Evolutionary conservation across 768 basidiomycete species (phyloP).

Genomic region (Kwoniella dendrophila): DNA sequence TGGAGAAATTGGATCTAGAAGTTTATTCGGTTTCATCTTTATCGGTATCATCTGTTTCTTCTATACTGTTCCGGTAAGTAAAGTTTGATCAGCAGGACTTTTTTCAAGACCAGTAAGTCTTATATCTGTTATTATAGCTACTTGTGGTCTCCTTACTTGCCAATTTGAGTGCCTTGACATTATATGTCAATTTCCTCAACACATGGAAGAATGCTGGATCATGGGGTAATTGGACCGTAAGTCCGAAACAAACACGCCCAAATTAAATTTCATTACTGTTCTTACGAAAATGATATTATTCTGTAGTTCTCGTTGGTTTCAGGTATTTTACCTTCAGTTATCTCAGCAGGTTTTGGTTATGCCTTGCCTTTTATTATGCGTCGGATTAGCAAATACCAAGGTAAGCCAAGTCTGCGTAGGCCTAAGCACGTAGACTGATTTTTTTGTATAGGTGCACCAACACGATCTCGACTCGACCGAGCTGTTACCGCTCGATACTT

Average conservation of each 20-base stretch:
- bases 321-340: slow-evolving; percentile 87
- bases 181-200: slow-evolving; percentile 74
- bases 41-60: slow-evolving; percentile 82
- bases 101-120: background rate
- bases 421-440: slow-evolving; percentile 2
- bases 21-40: slow-evolving; percentile 73
- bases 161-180: slow-evolving; percentile 74
- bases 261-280: background rate
- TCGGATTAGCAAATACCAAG: slow-evolving; percentile 72
- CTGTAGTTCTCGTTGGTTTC: slow-evolving; percentile 76
- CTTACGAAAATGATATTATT: background rate
- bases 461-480: slow-evolving; percentile 79
- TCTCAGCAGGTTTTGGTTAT: slow-evolving; percentile 86
- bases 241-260: slow-evolving; percentile 6
- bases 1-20: slow-evolving; percentile 68
- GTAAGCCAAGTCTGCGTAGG: slow-evolving; percentile 55
- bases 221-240: slow-evolving; percentile 55
- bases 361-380: slow-evolving; percentile 92
- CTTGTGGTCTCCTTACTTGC: slow-evolving; percentile 87
- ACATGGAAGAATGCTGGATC: slow-evolving; percentile 69
- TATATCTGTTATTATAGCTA: slow-evolving; percentile 58
- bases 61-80: slow-evolving; percentile 75
- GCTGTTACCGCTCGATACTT: slow-evolving; percentile 91
- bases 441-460: slow-evolving; percentile 62
- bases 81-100: background rate